These are phyloP conservation scores for Apiospora arundinis DNA, from an alignment of 2,329 filamentous ascomycete species.

Conservation along the genomic window DNA sequence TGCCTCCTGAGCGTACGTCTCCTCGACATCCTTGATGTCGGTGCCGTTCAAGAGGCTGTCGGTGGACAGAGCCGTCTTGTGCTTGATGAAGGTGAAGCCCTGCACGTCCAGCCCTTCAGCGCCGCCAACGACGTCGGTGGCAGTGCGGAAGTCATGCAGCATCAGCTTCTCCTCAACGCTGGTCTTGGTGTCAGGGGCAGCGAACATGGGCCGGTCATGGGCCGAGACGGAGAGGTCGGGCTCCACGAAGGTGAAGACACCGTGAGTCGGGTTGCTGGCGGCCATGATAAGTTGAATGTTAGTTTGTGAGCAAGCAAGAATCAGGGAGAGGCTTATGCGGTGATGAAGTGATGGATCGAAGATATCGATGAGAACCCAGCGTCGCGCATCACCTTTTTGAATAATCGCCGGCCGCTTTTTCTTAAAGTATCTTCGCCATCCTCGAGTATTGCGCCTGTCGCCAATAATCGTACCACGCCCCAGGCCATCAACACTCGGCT, in stretches of 20 bases:
- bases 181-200: conserved; percentile 16
- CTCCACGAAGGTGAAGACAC: conserved; percentile 19
- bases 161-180: conserved; percentile 19
- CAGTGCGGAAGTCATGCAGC: conserved; percentile 15
- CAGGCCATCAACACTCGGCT: too few relatives aligned
- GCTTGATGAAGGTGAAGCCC: conserved; percentile 5
- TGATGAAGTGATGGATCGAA: conserved; percentile 15
- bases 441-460: not conserved
- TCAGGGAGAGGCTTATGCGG: not conserved
- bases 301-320: not conserved
- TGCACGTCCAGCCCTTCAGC: not conserved
- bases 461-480: conserved; percentile 11
- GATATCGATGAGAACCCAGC: conserved; percentile 12
- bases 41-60: conserved; percentile 11
- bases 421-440: not conserved
- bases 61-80: conserved; percentile 7
- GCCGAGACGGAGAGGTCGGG: conserved; percentile 17
- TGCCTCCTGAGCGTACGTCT: conserved; percentile 13
- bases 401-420: not conserved
- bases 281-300: not conserved
- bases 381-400: conserved; percentile 3
- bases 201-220: conserved; percentile 16
- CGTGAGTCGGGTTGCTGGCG: not conserved
- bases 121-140: not conserved
- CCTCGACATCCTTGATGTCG: conserved; percentile 16